phyloP scores from a whole-genome alignment of 1,139 yeast species.

The Scheffersomyces stambukii region DNA sequence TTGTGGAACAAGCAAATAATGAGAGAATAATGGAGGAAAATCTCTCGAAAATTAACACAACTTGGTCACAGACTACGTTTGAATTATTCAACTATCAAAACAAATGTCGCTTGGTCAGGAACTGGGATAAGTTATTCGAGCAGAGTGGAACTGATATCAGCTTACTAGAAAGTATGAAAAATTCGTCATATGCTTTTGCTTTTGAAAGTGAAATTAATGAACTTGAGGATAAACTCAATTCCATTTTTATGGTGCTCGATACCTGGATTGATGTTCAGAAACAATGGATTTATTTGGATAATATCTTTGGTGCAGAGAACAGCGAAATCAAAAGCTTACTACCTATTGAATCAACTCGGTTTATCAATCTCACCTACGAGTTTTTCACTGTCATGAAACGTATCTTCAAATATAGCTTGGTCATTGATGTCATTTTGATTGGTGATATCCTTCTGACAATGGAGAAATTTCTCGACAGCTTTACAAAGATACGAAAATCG shows the following conservation, averaged over 20 bases:
- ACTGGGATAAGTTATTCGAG: slow-evolving; percentile 66
- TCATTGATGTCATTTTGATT: slow-evolving; percentile 55
- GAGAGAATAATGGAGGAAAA: slow-evolving; percentile 66
- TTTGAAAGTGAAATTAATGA: slow-evolving; percentile 58
- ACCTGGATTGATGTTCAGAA: slow-evolving; percentile 81
- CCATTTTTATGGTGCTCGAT: slow-evolving; percentile 52
- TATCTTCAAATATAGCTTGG: slow-evolving; percentile 47
- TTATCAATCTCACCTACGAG: slow-evolving; percentile 61
- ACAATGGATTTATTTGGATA: slow-evolving; percentile 86
- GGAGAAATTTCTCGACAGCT: slow-evolving; percentile 51
- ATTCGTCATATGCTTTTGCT: slow-evolving; percentile 57
- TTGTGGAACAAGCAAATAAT: slow-evolving; percentile 65
- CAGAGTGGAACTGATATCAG: slow-evolving; percentile 59
- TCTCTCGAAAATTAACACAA: slow-evolving; percentile 39
- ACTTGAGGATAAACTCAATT: slow-evolving; percentile 55
- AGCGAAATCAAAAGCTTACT: slow-evolving; percentile 57
- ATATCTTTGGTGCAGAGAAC: slow-evolving; percentile 58
- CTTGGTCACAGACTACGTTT: slow-evolving; percentile 49
- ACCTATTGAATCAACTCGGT: slow-evolving; percentile 69
- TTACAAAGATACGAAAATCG: slow-evolving; percentile 59
- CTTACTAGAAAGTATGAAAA: slow-evolving; percentile 65
- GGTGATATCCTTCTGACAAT: slow-evolving; percentile 48
- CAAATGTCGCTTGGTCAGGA: slow-evolving; percentile 54
- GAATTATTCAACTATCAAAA: slow-evolving; percentile 54
- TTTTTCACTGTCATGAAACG: slow-evolving; percentile 49